Conservation (phyloP, 495 filamentous ascomycete genomes). For the Annulohypoxylon stygium region DNA sequence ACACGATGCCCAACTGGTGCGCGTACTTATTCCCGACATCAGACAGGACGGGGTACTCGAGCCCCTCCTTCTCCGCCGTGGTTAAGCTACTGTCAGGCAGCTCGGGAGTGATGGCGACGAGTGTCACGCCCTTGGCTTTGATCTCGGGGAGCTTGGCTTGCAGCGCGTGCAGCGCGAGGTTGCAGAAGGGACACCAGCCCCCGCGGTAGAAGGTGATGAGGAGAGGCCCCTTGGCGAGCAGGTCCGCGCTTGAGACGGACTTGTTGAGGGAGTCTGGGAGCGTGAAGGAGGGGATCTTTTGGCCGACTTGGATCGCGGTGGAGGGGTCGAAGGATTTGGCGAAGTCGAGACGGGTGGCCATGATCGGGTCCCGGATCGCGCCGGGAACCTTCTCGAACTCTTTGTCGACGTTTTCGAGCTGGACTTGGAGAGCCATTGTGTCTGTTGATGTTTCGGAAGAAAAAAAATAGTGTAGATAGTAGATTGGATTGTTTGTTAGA, state of each 20-base stretch:
- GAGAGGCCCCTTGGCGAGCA: neutral
- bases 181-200: conserved; percentile 14
- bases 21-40: conserved; percentile 4
- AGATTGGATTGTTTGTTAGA: neutral
- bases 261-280: conserved; percentile 11
- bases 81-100: neutral
- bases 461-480: neutral
- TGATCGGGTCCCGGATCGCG: neutral
- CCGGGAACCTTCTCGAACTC: neutral
- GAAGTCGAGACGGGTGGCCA: neutral
- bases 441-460: neutral
- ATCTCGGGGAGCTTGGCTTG: conserved; percentile 6
- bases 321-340: neutral
- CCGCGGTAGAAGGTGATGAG: conserved; percentile 19
- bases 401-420: neutral
- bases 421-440: conserved; percentile 1
- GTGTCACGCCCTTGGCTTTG: conserved; percentile 13
- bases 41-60: neutral
- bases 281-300: neutral
- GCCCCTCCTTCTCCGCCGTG: conserved; percentile 14
- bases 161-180: conserved; percentile 2
- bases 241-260: neutral
- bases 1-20: conserved; percentile 5
- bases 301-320: neutral
- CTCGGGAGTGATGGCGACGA: conserved; percentile 9